A percentile compares a stretch with the other conserved stretches of the same genome.
phyloP scores from a whole-genome alignment of 2,329 filamentous ascomycete genomes.

The Elsinoe australis region DNA sequence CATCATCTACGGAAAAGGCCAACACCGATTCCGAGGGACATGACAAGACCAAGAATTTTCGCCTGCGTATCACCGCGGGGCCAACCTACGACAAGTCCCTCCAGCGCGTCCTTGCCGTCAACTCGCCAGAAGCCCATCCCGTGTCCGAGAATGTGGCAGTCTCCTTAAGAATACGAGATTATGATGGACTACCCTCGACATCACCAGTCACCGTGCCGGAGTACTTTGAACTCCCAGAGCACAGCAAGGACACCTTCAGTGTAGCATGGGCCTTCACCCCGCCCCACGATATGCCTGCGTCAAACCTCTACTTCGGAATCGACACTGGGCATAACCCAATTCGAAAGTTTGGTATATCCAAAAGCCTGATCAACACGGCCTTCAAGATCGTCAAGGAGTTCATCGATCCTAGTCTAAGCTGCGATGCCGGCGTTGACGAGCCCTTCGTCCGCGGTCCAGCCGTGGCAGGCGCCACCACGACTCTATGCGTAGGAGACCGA shows the following conservation, averaged over 20 bases:
- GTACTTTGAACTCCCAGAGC: constrained; percentile 68
- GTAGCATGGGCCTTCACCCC: constrained; percentile 72
- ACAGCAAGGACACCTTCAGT: constrained; percentile 72
- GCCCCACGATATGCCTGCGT: constrained; percentile 54
- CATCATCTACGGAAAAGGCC: constrained; percentile 14
- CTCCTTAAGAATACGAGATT: constrained; percentile 65
- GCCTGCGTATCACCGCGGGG: constrained; percentile 74
- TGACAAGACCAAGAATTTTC: constrained; percentile 51
- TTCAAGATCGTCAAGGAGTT: constrained; percentile 80
- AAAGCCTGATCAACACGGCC: constrained; percentile 69
- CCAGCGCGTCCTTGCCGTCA: constrained; percentile 68
- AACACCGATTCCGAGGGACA: constrained; percentile 17
- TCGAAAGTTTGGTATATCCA: constrained; percentile 65
- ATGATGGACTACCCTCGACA: constrained; percentile 55
- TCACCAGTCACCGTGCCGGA: constrained; percentile 57
- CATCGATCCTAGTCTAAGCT: constrained; percentile 82
- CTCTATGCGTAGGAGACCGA: constrained; percentile 12
- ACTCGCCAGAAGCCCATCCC: constrained; percentile 52
- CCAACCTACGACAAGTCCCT: constrained; percentile 60
- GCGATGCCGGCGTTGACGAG: constrained; percentile 77
- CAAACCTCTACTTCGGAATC: constrained; percentile 82
- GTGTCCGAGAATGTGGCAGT: constrained; percentile 59
- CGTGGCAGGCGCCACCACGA: constrained; percentile 15
- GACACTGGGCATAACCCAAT: constrained; percentile 82
- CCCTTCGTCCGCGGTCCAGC: constrained; percentile 79